Conservation (phyloP, 2,329 filamentous ascomycete species). For the Cryphonectria japonica region DNA sequence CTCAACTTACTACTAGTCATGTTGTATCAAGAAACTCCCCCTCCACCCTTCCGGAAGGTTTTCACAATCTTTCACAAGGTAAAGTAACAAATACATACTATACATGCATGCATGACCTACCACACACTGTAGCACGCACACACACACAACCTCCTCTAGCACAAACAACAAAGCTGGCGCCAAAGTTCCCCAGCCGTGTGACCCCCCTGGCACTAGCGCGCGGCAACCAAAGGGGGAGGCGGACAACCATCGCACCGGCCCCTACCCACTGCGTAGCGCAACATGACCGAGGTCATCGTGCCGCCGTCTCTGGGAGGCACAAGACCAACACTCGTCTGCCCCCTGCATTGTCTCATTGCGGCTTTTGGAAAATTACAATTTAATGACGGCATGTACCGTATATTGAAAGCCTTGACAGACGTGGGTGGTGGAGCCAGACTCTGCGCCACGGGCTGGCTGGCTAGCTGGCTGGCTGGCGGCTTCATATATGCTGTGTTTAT, state of each 20-base stretch:
- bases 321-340: background rate
- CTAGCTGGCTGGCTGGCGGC: background rate
- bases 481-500: background rate
- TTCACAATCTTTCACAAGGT: too few relatives aligned
- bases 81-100: too few relatives aligned
- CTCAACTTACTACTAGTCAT: too few relatives aligned
- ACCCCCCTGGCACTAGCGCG: slow-evolving; percentile 4
- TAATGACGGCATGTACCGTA: too few relatives aligned
- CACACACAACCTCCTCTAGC: background rate
- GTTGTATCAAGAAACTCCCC: too few relatives aligned
- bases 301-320: background rate
- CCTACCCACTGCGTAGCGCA: background rate
- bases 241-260: background rate
- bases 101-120: too few relatives aligned
- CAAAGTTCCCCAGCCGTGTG: background rate
- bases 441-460: background rate
- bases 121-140: background rate
- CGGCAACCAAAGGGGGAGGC: background rate
- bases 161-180: background rate
- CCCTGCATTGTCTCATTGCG: too few relatives aligned
- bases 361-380: too few relatives aligned
- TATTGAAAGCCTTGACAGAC: too few relatives aligned
- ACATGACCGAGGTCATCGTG: background rate
- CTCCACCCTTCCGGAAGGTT: too few relatives aligned
- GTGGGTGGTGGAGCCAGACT: too few relatives aligned